Percentiles rank a stretch among this genome's conserved stretches.
These are phyloP conservation scores for Lachancea sp. DNA, from an alignment of 805 yeast genomes.

Conservation along the genomic window DNA sequence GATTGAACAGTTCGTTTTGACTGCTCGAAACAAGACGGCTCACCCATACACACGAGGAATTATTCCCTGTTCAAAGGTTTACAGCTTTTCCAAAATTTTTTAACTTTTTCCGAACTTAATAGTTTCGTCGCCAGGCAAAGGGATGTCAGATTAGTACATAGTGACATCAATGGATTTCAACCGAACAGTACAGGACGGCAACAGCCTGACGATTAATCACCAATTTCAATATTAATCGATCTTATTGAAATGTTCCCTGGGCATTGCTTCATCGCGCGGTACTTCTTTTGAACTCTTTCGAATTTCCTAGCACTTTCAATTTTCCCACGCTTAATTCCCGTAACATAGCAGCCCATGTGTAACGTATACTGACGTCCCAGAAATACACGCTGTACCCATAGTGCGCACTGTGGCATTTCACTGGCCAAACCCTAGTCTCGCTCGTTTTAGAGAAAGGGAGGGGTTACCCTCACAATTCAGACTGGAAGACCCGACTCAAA, in stretches of 20 bases:
- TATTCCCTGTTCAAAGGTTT: too few relatives aligned
- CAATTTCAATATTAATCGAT: too few relatives aligned
- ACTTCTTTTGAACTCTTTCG: too few relatives aligned
- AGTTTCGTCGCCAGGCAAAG: neutral
- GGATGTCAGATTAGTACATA: constrained; percentile 3
- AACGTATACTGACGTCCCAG: constrained; percentile 5
- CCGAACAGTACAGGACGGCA: too few relatives aligned
- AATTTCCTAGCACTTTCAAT: neutral
- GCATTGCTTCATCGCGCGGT: too few relatives aligned
- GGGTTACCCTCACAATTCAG: constrained; percentile 5
- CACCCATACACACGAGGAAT: neutral
- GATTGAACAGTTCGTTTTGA: neutral
- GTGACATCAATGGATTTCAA: constrained; percentile 3
- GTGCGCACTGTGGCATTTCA: too few relatives aligned
- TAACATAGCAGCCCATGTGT: neutral
- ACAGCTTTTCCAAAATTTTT: neutral
- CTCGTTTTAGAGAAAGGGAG: neutral
- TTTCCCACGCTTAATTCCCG: neutral
- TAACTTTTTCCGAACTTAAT: neutral
- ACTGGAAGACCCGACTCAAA: constrained; percentile 6
- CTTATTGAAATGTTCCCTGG: too few relatives aligned
- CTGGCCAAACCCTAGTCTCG: constrained; percentile 5
- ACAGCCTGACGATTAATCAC: too few relatives aligned
- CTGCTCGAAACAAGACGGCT: neutral
- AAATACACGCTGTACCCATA: neutral